These are phyloP conservation scores for Alternaria viburni DNA, from an alignment of 2,329 filamentous ascomycete species.

Conservation along the genomic window DNA sequence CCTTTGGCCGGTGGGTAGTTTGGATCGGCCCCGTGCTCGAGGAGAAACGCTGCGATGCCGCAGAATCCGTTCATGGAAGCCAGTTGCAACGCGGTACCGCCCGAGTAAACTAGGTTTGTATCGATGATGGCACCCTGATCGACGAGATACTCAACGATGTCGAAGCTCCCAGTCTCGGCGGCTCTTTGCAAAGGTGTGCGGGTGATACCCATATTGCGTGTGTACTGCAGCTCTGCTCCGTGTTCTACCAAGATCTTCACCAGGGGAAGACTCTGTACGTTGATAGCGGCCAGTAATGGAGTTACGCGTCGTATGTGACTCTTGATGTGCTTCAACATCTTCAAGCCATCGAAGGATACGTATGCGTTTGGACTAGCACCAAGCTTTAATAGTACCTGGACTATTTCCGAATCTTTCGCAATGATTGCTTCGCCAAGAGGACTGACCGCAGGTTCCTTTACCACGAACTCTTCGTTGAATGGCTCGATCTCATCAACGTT, in stretches of 20 bases:
- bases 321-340: not conserved
- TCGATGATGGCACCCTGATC: not conserved
- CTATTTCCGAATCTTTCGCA: not conserved
- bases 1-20: conserved; percentile 1
- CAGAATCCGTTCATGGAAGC: not conserved
- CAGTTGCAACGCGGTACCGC: conserved; percentile 9
- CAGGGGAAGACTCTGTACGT: not conserved
- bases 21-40: not conserved
- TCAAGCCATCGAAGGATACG: not conserved
- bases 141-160: not conserved
- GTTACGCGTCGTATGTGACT: not conserved
- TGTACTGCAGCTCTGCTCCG: not conserved
- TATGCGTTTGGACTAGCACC: not conserved
- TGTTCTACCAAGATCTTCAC: not conserved
- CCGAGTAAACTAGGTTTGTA: not conserved
- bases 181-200: not conserved
- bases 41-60: not conserved
- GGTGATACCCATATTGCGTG: not conserved
- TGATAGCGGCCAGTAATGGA: not conserved
- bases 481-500: not conserved
- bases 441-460: not conserved
- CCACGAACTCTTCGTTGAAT: not conserved
- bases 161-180: not conserved
- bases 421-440: not conserved
- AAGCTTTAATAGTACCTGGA: not conserved